These are phyloP conservation scores for Suhomyces anneliseae DNA, from an alignment of 1,139 yeast genomes.

Conservation along the genomic window DNA sequence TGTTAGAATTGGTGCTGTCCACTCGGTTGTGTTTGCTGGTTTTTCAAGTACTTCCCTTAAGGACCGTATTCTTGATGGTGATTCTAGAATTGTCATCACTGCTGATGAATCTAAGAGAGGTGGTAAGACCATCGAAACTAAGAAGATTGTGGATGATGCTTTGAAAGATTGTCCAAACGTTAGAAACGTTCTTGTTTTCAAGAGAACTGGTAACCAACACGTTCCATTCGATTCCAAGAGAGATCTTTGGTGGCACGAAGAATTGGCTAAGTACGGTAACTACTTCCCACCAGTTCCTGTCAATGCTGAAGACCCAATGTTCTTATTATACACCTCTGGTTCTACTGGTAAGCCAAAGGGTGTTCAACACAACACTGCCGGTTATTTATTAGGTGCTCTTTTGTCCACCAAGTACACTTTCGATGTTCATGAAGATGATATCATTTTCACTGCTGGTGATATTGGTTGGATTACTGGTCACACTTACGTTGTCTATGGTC, in stretches of 20 bases:
- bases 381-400: slow-evolving; percentile 70
- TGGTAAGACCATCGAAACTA: slow-evolving; percentile 79
- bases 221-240: slow-evolving; percentile 62
- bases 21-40: slow-evolving; percentile 84
- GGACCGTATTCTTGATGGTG: slow-evolving; percentile 78
- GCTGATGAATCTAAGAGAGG: slow-evolving; percentile 83
- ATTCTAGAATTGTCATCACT: slow-evolving; percentile 70
- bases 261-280: slow-evolving; percentile 63
- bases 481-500: slow-evolving; percentile 81
- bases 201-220: slow-evolving; percentile 68
- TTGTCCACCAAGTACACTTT: slow-evolving; percentile 72
- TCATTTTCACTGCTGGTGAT: slow-evolving; percentile 82
- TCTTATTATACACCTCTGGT: slow-evolving; percentile 66
- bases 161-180: slow-evolving; percentile 69
- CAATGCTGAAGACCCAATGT: slow-evolving; percentile 60
- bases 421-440: slow-evolving; percentile 72
- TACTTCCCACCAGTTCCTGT: slow-evolving; percentile 64
- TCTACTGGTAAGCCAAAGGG: slow-evolving; percentile 74
- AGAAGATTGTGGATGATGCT: slow-evolving; percentile 82
- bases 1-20: slow-evolving; percentile 76
- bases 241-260: slow-evolving; percentile 85
- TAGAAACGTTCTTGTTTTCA: slow-evolving; percentile 65
- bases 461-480: slow-evolving; percentile 92
- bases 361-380: slow-evolving; percentile 75
- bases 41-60: slow-evolving; percentile 72